Evolutionary conservation across 2,329 filamentous ascomycete species (phyloP).

Genomic region (Cryoendolithus antarcticus): DNA sequence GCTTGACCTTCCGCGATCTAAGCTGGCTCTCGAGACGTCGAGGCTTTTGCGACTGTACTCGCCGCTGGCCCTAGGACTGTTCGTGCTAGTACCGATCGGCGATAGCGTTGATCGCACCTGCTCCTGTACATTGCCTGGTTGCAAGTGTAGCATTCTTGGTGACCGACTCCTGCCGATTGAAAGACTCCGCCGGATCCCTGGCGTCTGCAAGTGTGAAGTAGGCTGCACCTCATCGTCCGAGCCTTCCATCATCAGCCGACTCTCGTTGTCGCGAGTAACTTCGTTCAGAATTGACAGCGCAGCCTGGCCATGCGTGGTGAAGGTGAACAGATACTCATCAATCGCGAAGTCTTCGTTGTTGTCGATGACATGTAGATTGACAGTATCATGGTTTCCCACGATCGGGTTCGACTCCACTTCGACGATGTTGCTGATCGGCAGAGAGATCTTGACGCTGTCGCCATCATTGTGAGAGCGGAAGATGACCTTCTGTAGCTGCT

Average conservation of each 20-base stretch:
- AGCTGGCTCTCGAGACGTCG: constrained; percentile 21
- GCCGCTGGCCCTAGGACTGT: constrained; percentile 30
- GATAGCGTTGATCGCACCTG: constrained; percentile 33
- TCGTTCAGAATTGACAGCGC: constrained; percentile 66
- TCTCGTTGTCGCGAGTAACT: constrained; percentile 56
- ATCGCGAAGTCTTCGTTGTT: constrained; percentile 90
- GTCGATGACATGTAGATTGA: constrained; percentile 85
- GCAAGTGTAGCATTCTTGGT: no score
- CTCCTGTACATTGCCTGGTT: constrained; percentile 20
- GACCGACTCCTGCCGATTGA: no score
- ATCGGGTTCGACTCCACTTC: constrained; percentile 88
- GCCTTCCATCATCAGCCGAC: constrained; percentile 6
- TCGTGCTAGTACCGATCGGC: constrained; percentile 25
- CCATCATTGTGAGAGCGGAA: constrained; percentile 93
- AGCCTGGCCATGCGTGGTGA: constrained; percentile 76
- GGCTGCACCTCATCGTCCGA: constrained; percentile 6
- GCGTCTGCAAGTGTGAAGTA: constrained; percentile 3
- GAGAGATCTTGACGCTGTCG: constrained; percentile 88
- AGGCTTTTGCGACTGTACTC: constrained; percentile 31
- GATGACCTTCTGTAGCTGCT: constrained; percentile 83
- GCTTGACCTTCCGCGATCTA: constrained; percentile 22
- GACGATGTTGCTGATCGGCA: constrained; percentile 78
- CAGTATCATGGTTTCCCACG: constrained; percentile 82
- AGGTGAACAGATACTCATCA: constrained; percentile 97
- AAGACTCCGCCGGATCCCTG: constrained; percentile 2